These are phyloP conservation scores for Rhodotorula glutinis DNA, from an alignment of 1,284 basidiomycete genomes.

Conservation along the genomic window DNA sequence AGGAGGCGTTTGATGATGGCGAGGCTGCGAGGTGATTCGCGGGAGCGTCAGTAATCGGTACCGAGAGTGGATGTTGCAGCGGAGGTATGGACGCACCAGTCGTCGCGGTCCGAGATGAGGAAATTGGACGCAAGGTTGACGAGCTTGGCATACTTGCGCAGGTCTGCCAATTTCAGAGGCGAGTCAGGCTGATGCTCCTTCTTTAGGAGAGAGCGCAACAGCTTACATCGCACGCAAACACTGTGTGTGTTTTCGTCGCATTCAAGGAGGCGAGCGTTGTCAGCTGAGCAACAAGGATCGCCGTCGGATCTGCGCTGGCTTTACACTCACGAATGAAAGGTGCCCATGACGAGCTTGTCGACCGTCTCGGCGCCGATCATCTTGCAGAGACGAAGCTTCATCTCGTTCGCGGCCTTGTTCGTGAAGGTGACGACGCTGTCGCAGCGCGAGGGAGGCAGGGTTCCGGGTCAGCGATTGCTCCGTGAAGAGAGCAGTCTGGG, in stretches of 20 bases:
- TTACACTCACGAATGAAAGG: conserved; percentile 42
- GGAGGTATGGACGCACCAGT: conserved; percentile 54
- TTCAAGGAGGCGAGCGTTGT: too few species aligned
- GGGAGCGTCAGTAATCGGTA: too few species aligned
- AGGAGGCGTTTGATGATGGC: conserved; percentile 60
- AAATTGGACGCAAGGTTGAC: conserved; percentile 72
- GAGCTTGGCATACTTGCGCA: conserved; percentile 63
- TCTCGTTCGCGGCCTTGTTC: conserved; percentile 71
- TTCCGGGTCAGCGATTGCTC: neutral
- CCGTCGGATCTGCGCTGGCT: too few species aligned
- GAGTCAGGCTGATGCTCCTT: neutral
- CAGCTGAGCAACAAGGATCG: too few species aligned
- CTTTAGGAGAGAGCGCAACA: neutral
- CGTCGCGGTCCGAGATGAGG: conserved; percentile 76
- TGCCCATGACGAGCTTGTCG: conserved; percentile 58
- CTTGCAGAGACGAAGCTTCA: conserved; percentile 67
- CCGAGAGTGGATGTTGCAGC: too few species aligned
- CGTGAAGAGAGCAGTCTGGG: too few species aligned
- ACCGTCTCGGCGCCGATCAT: conserved; percentile 68
- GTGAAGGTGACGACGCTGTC: conserved; percentile 49
- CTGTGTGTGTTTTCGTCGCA: too few species aligned
- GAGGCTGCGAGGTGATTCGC: conserved; percentile 14
- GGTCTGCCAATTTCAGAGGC: conserved; percentile 44
- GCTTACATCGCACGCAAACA: conserved; percentile 5
- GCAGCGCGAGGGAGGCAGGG: neutral